phyloP scores from a whole-genome alignment of 352 stramenopile species.

The Phytophthora sojae region DNA sequence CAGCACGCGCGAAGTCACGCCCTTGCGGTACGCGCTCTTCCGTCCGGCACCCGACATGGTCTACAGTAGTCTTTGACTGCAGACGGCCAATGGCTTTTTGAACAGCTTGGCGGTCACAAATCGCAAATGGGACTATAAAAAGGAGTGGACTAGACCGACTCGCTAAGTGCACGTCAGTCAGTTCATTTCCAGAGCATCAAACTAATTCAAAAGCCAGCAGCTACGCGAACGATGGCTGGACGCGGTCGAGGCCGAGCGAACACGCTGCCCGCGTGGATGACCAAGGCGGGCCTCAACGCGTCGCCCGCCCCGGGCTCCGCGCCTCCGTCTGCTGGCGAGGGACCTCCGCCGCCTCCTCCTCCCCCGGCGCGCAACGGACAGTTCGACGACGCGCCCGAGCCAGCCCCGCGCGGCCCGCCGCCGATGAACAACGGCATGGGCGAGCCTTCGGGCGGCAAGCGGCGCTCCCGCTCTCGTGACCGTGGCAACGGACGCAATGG shows the following conservation, averaged over 20 bases:
- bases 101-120: background rate
- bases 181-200: background rate
- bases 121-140: conserved; percentile 20
- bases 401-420: conserved; percentile 13
- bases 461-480: conserved; percentile 20
- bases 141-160: conserved; percentile 18
- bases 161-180: conserved; percentile 5
- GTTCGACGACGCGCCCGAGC: conserved; percentile 71
- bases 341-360: conserved; percentile 31
- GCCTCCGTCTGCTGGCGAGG: conserved; percentile 10
- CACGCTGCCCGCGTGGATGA: conserved; percentile 90
- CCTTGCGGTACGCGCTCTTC: conserved; percentile 93
- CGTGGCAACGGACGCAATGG: conserved; percentile 24
- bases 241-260: conserved; percentile 74
- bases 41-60: conserved; percentile 91
- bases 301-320: conserved; percentile 22
- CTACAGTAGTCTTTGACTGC: background rate
- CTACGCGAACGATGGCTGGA: conserved; percentile 62
- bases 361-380: conserved; percentile 46
- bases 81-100: conserved; percentile 4
- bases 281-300: conserved; percentile 49
- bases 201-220: background rate
- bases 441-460: conserved; percentile 26
- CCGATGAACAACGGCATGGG: conserved; percentile 21
- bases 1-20: conserved; percentile 92